A percentile compares a stretch with the other conserved stretches of the same genome.
phyloP scores from a whole-genome alignment of 1,139 yeast genomes.

The Groenewaldozyma sp. region DNA sequence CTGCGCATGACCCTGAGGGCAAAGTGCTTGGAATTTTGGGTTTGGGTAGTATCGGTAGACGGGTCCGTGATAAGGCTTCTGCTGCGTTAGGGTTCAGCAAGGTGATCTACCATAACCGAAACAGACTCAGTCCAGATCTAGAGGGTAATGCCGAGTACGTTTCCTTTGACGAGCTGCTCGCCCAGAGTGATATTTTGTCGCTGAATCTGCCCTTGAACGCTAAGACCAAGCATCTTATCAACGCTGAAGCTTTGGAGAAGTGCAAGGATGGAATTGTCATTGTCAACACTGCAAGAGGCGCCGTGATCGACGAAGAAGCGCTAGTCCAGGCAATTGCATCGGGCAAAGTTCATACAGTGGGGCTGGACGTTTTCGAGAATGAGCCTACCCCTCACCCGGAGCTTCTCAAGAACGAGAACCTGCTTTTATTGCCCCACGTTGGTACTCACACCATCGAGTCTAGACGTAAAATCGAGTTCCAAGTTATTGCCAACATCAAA shows the following conservation, averaged over 20 bases:
- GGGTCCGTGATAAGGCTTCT: constrained; percentile 53
- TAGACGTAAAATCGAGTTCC: constrained; percentile 46
- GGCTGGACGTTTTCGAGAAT: constrained; percentile 70
- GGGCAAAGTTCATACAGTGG: constrained; percentile 52
- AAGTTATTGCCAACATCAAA: constrained; percentile 39
- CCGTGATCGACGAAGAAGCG: constrained; percentile 60
- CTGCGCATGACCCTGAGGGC: constrained; percentile 47
- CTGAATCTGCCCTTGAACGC: constrained; percentile 55
- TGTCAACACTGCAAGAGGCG: constrained; percentile 60
- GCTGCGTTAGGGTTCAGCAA: constrained; percentile 58
- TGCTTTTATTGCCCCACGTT: constrained; percentile 55
- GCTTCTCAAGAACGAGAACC: constrained; percentile 33
- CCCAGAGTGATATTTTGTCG: constrained; percentile 49
- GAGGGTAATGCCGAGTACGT: constrained; percentile 46
- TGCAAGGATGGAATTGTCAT: constrained; percentile 63
- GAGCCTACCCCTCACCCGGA: constrained; percentile 51
- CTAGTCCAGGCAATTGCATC: constrained; percentile 51
- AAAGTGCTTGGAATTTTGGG: constrained; percentile 66
- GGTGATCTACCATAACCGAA: constrained; percentile 57
- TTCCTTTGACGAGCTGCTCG: constrained; percentile 45
- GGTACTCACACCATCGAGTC: constrained; percentile 57
- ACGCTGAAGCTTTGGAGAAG: constrained; percentile 42
- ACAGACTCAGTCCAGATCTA: constrained; percentile 43
- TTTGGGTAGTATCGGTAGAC: constrained; percentile 76
- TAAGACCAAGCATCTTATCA: constrained; percentile 45